Conservation (phyloP, 1,139 yeast species). For the Suhomyces guaymorum region DNA sequence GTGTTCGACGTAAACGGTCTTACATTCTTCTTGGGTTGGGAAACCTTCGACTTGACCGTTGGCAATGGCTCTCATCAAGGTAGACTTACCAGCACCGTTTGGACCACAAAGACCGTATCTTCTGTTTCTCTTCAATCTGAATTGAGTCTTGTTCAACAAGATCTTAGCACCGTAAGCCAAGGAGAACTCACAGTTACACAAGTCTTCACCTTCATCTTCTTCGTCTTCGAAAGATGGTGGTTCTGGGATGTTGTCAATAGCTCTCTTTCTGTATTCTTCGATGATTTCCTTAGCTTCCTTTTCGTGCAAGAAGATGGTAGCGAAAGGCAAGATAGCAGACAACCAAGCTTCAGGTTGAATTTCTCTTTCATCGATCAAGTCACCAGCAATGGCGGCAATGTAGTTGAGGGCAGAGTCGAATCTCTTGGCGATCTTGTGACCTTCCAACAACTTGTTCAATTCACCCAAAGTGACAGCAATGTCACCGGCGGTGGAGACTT, state of each 20-base stretch:
- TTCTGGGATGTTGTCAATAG: slow-evolving; percentile 96
- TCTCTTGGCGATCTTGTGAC: slow-evolving; percentile 70
- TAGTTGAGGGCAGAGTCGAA: slow-evolving; percentile 76
- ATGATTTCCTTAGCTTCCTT: slow-evolving; percentile 85
- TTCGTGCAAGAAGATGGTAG: slow-evolving; percentile 94
- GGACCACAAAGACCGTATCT: slow-evolving; percentile 99
- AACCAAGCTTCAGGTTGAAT: slow-evolving; percentile 92
- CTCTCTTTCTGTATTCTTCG: slow-evolving; percentile 93
- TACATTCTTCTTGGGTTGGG: slow-evolving; percentile 98
- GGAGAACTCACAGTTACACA: slow-evolving; percentile 99
- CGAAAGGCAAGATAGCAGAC: slow-evolving; percentile 84
- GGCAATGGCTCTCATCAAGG: slow-evolving; percentile 99
- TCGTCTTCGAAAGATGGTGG: slow-evolving; percentile 97
- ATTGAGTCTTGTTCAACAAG: slow-evolving; percentile 98
- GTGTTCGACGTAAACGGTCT: slow-evolving; percentile 99
- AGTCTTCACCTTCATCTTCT: slow-evolving; percentile 99
- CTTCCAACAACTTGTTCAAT: slow-evolving; percentile 70
- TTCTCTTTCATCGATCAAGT: slow-evolving; percentile 96
- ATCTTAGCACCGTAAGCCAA: slow-evolving; percentile 99
- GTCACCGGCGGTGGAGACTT: slow-evolving; percentile 98
- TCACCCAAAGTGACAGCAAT: slow-evolving; percentile 80
- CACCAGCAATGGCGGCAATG: slow-evolving; percentile 97
- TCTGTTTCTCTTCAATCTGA: slow-evolving; percentile 98
- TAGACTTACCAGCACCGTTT: slow-evolving; percentile 99
- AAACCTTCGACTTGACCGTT: slow-evolving; percentile 99